Base-by-base conservation (phyloP, 2,329 filamentous ascomycete species). In the Aureobasidium melanogenum region DNA sequence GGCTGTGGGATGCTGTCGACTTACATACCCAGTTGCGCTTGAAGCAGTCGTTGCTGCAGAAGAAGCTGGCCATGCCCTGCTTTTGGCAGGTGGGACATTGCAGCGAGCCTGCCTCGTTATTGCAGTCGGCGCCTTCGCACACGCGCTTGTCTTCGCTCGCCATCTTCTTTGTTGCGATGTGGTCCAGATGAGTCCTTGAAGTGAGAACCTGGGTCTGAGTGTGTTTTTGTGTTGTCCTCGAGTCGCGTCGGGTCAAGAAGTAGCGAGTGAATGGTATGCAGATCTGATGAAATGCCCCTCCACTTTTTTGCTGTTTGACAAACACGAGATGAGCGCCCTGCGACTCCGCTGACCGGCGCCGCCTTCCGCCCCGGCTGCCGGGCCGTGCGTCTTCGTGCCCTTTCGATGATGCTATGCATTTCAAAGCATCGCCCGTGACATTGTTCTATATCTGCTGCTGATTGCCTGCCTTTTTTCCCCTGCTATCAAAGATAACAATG, bases 41-140 rank as follows among this genome's bases (percentile, higher is more conserved):
- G 79, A 99, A 99, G 80, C 94, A 99, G 69, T 97, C 94, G 75
- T 99, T 94, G 30, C 91, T 91, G 80, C 94, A 99, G 79, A 97
- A 99, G 77, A 86, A 97, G 78, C 91, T 96, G 71, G 94, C 90
- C 72, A 92, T 87, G 59, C 88, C 89, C 47, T 92, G 79, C 77
- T 96, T 97, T 70, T 97, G 82, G 74, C 94, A 99, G 54, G 90
- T 97, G 60, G 94, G 94, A 75, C 94, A 99, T 75, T 97, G 92
- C 50, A 99, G 79, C 59, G 86, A 81, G 63, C 90, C 87, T 62
- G 92, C 92, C 65, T 93, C 87, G 65, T 97, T 96, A 43, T 83
- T 80, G 80, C 94, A 99, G 74, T 95, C 90, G 62, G 81, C 80
- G 52, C 94, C 89, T 60, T 87, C 80, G 73, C 94, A 99, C 75